phyloP scores from a whole-genome alignment of 371 early-diverging fungal genomes.

The Mortierella sp. region DNA sequence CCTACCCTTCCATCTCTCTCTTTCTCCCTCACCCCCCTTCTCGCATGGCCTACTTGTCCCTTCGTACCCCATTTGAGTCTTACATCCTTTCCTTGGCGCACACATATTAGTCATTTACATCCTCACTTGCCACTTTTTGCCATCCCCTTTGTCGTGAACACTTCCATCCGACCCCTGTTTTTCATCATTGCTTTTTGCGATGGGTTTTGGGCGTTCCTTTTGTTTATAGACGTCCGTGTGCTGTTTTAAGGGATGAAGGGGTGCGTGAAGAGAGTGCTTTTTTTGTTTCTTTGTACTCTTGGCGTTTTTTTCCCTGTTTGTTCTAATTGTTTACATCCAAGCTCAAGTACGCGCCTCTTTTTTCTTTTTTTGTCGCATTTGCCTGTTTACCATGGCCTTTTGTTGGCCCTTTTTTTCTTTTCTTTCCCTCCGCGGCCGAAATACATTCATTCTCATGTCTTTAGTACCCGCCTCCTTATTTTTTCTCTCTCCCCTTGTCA shows the following conservation, averaged over 20 bases:
- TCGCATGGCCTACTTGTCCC: neutral
- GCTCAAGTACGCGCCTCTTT: neutral
- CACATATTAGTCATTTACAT: neutral
- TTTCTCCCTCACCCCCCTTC: neutral
- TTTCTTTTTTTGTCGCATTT: neutral
- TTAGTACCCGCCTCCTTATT: conserved; percentile 1
- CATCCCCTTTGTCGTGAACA: neutral
- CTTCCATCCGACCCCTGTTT: neutral
- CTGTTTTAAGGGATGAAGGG: neutral
- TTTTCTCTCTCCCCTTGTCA: neutral
- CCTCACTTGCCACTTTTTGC: neutral
- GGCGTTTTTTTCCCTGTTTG: neutral
- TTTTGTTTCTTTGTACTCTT: neutral
- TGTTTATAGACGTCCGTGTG: neutral
- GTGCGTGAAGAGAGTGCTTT: neutral
- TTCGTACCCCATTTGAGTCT: neutral
- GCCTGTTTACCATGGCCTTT: neutral
- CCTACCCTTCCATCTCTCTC: neutral
- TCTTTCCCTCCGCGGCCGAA: neutral
- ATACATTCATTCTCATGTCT: neutral
- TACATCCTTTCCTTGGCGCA: neutral
- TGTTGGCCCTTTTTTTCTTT: neutral
- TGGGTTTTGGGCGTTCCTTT: neutral
- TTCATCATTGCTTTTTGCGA: neutral
- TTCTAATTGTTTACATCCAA: neutral